Evolutionary conservation across 192 early-diverging fungal species (phyloP).

Genomic region (Coemansia furcata): DNA sequence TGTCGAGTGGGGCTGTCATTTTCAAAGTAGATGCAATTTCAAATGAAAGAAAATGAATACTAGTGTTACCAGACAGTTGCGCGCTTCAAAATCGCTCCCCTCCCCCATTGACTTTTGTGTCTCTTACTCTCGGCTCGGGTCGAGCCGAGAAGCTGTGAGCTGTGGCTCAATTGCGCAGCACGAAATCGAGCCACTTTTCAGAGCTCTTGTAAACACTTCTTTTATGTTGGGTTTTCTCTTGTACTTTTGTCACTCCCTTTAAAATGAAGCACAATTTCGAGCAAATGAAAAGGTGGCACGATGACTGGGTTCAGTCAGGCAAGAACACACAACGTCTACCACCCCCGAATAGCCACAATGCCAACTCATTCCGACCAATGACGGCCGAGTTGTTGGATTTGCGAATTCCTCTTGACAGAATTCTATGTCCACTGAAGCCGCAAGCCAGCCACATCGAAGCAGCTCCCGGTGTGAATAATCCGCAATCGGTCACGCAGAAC

Average conservation of each 20-base stretch:
- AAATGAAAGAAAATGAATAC: too few species aligned
- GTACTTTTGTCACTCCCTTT: neutral
- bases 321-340: slow-evolving; percentile 5
- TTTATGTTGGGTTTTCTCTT: neutral
- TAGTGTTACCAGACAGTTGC: too few species aligned
- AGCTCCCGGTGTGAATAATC: neutral
- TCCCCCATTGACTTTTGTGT: too few species aligned
- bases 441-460: neutral
- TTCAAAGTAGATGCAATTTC: neutral
- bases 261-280: slow-evolving; percentile 41
- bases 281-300: slow-evolving; percentile 32
- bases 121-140: too few species aligned
- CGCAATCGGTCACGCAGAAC: neutral
- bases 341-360: neutral
- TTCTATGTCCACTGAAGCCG: slow-evolving; percentile 7
- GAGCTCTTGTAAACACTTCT: neutral
- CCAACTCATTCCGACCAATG: slow-evolving; percentile 14
- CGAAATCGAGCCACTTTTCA: neutral
- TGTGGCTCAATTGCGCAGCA: too few species aligned
- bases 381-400: slow-evolving; percentile 29
- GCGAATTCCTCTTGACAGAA: slow-evolving; percentile 23
- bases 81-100: too few species aligned
- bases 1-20: slow-evolving; percentile 11
- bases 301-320: slow-evolving; percentile 33
- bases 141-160: too few species aligned